Conservation (phyloP, 2,329 filamentous ascomycete genomes). For the Trichophyton rubrum region DNA sequence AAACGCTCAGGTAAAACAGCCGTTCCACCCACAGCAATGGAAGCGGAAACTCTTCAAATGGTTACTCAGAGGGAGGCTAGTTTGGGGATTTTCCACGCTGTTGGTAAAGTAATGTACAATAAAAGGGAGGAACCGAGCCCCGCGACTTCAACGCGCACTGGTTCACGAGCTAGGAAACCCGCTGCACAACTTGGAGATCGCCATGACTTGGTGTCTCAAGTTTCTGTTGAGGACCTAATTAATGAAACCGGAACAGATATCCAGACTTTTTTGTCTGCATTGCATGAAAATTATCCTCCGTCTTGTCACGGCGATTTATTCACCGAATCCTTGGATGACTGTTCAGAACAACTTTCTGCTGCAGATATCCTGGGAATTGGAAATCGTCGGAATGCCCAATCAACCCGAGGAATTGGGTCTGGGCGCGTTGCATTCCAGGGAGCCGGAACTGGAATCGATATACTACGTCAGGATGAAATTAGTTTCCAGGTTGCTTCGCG, state of each 20-base stretch:
- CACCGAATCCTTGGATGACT: slow-evolving; percentile 69
- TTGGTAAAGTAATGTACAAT: slow-evolving; percentile 94
- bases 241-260: slow-evolving; percentile 90
- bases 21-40: slow-evolving; percentile 53
- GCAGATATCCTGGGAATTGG: slow-evolving; percentile 74
- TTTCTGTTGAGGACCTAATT: slow-evolving; percentile 62
- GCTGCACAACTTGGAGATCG: slow-evolving; percentile 47
- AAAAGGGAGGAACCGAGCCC: slow-evolving; percentile 50
- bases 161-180: slow-evolving; percentile 40
- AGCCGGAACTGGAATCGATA: slow-evolving; percentile 52
- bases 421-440: slow-evolving; percentile 36
- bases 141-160: slow-evolving; percentile 16
- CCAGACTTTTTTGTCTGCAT: slow-evolving; percentile 72
- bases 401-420: slow-evolving; percentile 38
- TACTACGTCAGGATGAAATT: slow-evolving; percentile 83
- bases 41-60: slow-evolving; percentile 65
- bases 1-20: slow-evolving; percentile 45
- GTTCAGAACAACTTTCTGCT: slow-evolving; percentile 74
- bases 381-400: slow-evolving; percentile 28
- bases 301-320: slow-evolving; percentile 60
- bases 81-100: slow-evolving; percentile 87
- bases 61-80: slow-evolving; percentile 80
- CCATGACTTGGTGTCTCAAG: slow-evolving; percentile 51
- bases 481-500: slow-evolving; percentile 82
- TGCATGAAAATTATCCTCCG: slow-evolving; percentile 86